Evolutionary conservation across 2,329 filamentous ascomycete species (phyloP), one percentile per base, ranked within the genome.

Genomic region (Colletotrichum lindemuthianum): DNA sequence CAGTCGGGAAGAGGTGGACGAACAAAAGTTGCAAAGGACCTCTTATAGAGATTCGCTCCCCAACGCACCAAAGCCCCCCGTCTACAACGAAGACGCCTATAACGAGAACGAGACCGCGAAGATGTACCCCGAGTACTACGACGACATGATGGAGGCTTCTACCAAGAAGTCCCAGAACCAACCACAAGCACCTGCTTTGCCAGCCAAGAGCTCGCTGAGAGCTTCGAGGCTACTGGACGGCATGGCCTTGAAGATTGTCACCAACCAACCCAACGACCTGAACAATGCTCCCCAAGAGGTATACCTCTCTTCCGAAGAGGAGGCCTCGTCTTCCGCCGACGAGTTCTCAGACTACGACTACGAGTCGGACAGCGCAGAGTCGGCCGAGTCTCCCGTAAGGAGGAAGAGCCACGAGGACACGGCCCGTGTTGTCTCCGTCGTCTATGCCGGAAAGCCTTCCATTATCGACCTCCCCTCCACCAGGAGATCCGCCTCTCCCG

Each of bases 241-340:
- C 52, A 68, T 71, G 50, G 70, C 70, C 48, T 70, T 81, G 8
- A 78, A 77, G 69, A 69, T 79, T 36, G 45, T 59, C 32, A 59
- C 61, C 57, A 57, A 60, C 68, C 72, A 75, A 66, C 71, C 63
- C 41, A 71, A 70, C 54, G 72, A 60, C 40, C 70, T 75, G 33
- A 70, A 76, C 12, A 76, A 80, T 50, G 76, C 79, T 24, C 84
- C 86, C 6, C 86, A 88, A 72, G 84, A 88, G 60, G 71, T 86
- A 63, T 90, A 90, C 73, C 82, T 90, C 33, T 89, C 87, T 2
- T 89, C 86, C 0, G 88, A 90, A 69, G 88, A 90, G 72, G 88
- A 89, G 67, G 86, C 82, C 36, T 89, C 87, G 2, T 87, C 87
- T 2, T 86, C 84, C 15, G 84, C 85, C 49, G 87, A 87, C 73